Conservation (phyloP, 2,329 filamentous ascomycete species). For the Paracamarosporium sp. region DNA sequence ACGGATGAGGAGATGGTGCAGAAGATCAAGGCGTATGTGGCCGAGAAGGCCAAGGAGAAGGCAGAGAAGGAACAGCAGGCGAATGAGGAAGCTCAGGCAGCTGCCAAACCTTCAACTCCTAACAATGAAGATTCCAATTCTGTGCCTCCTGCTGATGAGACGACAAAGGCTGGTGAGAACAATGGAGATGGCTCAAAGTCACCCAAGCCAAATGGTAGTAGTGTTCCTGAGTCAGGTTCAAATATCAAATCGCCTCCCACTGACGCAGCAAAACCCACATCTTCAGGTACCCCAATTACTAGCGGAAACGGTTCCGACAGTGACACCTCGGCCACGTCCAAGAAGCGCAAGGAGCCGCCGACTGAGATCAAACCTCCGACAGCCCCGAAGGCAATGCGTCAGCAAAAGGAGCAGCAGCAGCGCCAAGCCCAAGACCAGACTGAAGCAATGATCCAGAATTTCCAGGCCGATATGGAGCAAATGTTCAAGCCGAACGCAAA, state of each 20-base stretch:
- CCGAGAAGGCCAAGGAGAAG: constrained; percentile 57
- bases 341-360: constrained; percentile 82
- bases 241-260: constrained; percentile 30
- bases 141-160: constrained; percentile 26
- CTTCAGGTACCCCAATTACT: constrained; percentile 40
- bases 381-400: constrained; percentile 55
- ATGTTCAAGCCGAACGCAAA: constrained; percentile 30
- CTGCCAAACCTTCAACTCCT: constrained; percentile 31
- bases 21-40: constrained; percentile 79
- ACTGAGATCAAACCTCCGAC: constrained; percentile 62
- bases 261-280: constrained; percentile 28
- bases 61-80: constrained; percentile 49
- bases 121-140: constrained; percentile 35
- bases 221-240: constrained; percentile 23
- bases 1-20: constrained; percentile 77
- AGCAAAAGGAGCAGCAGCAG: constrained; percentile 41
- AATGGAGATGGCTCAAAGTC: constrained; percentile 23
- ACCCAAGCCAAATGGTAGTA: constrained; percentile 22
- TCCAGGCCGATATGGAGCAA: constrained; percentile 52
- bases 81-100: constrained; percentile 42
- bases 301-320: constrained; percentile 42
- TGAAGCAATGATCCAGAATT: constrained; percentile 46
- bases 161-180: constrained; percentile 28
- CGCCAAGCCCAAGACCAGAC: constrained; percentile 62
- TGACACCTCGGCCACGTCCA: constrained; percentile 53